phyloP scores from a whole-genome alignment of 2,329 filamentous ascomycete genomes.

The Fusarium sp. region DNA sequence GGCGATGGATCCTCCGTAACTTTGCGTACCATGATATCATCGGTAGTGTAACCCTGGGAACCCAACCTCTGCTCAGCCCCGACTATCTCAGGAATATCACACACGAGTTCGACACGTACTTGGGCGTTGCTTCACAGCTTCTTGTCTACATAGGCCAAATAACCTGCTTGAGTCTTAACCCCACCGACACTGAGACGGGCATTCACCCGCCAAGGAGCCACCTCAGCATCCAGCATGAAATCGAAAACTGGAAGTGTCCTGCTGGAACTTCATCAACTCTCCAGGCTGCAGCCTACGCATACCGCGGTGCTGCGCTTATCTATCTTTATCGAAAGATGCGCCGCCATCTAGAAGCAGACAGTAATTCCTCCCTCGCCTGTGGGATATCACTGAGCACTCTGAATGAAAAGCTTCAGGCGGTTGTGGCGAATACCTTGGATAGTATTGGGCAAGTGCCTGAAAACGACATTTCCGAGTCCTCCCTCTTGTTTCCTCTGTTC shows the following conservation, averaged over 20 bases:
- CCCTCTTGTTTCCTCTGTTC: neutral
- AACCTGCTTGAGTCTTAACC: neutral
- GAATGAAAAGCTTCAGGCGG: accelerated
- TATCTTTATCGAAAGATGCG: neutral
- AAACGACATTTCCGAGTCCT: neutral
- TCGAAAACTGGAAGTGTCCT: neutral
- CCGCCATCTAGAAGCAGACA: neutral
- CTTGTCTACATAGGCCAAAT: neutral
- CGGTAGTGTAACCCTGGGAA: neutral
- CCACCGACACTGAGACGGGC: neutral
- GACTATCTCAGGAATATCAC: neutral
- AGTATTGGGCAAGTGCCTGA: neutral
- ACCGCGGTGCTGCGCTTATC: neutral
- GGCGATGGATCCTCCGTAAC: neutral
- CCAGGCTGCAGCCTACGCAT: neutral
- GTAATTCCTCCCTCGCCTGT: neutral
- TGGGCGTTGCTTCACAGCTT: neutral
- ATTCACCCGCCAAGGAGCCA: accelerated
- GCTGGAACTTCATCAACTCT: neutral
- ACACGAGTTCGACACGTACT: neutral
- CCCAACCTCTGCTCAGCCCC: neutral
- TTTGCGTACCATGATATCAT: neutral
- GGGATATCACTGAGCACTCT: no score
- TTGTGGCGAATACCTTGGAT: neutral
- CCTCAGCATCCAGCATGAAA: neutral